Base-by-base conservation (phyloP, 345 rosid genomes). In the Populus alba region DNA sequence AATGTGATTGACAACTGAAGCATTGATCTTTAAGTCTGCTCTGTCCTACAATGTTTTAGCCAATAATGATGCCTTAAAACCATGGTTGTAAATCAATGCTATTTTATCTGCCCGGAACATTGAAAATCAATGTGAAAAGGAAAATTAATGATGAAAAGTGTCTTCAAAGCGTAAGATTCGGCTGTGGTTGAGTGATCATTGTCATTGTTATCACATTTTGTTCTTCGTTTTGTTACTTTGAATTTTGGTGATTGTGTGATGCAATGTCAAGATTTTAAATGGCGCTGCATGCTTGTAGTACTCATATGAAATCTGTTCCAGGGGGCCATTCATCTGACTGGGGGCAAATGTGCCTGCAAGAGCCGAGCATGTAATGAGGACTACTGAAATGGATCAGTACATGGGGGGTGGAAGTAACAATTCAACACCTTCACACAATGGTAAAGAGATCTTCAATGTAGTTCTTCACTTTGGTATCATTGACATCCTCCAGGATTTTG, bases 331-430 rank as follows among this genome's bases (percentile, higher is more conserved):
- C 8, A 73, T 88, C 3, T 70, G 87, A 79, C 70, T 90, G 51
- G 92, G 92, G 23, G 90, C 81, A 51, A 88, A 84, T 72, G 81
- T 81, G 80, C 92, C 92, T 6, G 91, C 92, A 27, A 29, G 31
- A 31, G 91, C 90, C 73, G 90, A 88, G 65, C 18, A 1, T 15
- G 18, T 47, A 47, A 47, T 4, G 6, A 47, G 53, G 18, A 15
- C 4, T 47, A 15, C 53, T 15, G 18, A 15, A 47, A 15, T 47
- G 53, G 53, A 47, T 47, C 53, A 47, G 53, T 47, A 18, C 18
- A 47, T 0, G 3, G 53, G 18, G 17, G 18, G 18, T 47, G 18
- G 16, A 47, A 47, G 53, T 47, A 47, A 47, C 53, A 47, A 47
- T 47, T 47, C 53, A 47, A 47, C 53, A 47, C 16, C 53, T 47